Evolutionary conservation across 768 basidiomycete species (phyloP).

Genomic region (Boletales sp.): DNA sequence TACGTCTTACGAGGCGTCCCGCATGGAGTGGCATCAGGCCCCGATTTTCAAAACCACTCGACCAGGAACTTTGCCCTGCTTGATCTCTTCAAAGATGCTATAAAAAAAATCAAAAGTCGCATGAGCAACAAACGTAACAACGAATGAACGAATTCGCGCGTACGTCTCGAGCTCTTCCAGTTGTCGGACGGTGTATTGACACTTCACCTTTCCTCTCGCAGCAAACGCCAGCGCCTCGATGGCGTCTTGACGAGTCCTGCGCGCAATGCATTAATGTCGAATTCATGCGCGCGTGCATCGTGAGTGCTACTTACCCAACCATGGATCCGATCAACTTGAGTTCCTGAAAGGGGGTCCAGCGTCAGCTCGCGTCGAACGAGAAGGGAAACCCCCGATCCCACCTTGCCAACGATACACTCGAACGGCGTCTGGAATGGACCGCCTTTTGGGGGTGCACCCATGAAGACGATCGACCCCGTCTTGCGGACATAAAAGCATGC

Average conservation of each 20-base stretch:
- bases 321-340: constrained; percentile 20
- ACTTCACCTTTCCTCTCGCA: constrained; percentile 32
- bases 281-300: not conserved
- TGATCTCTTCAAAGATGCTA: constrained; percentile 22
- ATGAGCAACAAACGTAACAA: not conserved
- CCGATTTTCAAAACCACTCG: constrained; percentile 18
- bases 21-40: not conserved
- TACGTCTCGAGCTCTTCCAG: constrained; percentile 30
- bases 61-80: constrained; percentile 12
- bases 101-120: not conserved
- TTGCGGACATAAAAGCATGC: constrained; percentile 44
- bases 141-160: not conserved
- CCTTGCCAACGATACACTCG: constrained; percentile 29
- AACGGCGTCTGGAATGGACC: constrained; percentile 25
- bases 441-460: constrained; percentile 33
- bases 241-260: constrained; percentile 42
- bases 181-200: constrained; percentile 20
- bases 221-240: constrained; percentile 43
- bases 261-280: not conserved
- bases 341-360: constrained; percentile 7
- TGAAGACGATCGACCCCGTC: constrained; percentile 38
- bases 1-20: not conserved
- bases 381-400: not conserved
- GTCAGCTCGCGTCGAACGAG: not conserved
- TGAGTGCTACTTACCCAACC: constrained; percentile 17